A percentile compares a stretch with the other conserved stretches of the same genome.
Conservation (phyloP, 139 green algal genomes). For the Picochlorum sp. region DNA sequence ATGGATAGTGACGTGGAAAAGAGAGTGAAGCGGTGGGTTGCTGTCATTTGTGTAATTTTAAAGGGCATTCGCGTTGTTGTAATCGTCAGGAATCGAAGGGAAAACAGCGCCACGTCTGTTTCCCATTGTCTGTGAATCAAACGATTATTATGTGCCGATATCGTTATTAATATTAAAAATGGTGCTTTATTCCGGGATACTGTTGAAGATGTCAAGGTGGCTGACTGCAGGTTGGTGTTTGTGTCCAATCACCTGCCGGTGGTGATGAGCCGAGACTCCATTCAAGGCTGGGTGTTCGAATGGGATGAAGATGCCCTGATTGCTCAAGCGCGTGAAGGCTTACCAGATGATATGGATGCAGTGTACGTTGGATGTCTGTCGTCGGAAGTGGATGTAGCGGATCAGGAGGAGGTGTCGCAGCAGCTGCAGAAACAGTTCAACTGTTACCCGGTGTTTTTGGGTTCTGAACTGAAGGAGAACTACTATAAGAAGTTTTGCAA, state of each 20-base stretch:
- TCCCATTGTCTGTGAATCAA: too few relatives aligned
- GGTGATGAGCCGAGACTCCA: slow-evolving; percentile 27
- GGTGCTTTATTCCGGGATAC: too few relatives aligned
- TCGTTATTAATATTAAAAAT: too few relatives aligned
- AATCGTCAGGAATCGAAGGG: too few relatives aligned
- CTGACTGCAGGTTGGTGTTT: slow-evolving; percentile 79
- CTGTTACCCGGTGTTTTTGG: slow-evolving; percentile 87
- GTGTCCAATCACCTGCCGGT: slow-evolving; percentile 89
- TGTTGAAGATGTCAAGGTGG: too few relatives aligned
- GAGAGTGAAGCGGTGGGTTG: not conserved
- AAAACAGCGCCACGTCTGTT: too few relatives aligned
- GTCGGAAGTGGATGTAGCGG: slow-evolving; percentile 60
- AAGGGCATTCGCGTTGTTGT: too few relatives aligned
- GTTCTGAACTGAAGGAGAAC: slow-evolving; percentile 66
- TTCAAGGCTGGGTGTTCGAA: slow-evolving; percentile 72
- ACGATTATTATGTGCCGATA: too few relatives aligned
- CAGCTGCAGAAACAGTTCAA: slow-evolving; percentile 63
- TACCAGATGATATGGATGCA: slow-evolving; percentile 56
- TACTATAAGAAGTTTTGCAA: slow-evolving; percentile 98
- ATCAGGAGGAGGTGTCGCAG: slow-evolving; percentile 65
- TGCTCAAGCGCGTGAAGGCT: slow-evolving; percentile 76
- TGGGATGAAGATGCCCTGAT: slow-evolving; percentile 92
- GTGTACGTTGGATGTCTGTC: slow-evolving; percentile 71
- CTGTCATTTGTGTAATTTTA: too few relatives aligned
- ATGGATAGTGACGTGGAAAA: slow-evolving; percentile 1